Conservation (phyloP, 2,329 filamentous ascomycete genomes). For the Paraphaeosphaeria sporulosa region DNA sequence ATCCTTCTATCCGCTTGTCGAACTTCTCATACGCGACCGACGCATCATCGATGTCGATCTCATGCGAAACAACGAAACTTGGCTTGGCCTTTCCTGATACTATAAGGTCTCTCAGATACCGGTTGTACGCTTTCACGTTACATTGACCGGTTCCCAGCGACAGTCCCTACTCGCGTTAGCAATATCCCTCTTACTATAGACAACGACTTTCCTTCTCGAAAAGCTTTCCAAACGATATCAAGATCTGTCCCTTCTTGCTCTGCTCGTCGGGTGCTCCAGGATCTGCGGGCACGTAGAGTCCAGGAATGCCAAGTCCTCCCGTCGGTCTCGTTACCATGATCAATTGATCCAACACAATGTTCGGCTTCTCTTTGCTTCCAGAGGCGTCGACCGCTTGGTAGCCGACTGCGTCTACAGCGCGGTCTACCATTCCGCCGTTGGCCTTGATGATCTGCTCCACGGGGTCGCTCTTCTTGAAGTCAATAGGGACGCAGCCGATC, state of each 20-base stretch:
- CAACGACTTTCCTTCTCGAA: slow-evolving; percentile 66
- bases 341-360: slow-evolving; percentile 69
- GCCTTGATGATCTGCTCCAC: slow-evolving; percentile 67
- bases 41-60: slow-evolving; percentile 69
- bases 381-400: slow-evolving; percentile 66
- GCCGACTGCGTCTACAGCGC: slow-evolving; percentile 71
- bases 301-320: slow-evolving; percentile 68
- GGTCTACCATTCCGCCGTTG: slow-evolving; percentile 68
- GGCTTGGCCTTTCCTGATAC: slow-evolving; percentile 70
- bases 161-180: slow-evolving; percentile 57
- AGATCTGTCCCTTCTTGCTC: slow-evolving; percentile 68
- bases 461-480: slow-evolving; percentile 67
- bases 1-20: slow-evolving; percentile 70
- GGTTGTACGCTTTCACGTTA: slow-evolving; percentile 73
- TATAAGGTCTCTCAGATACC: slow-evolving; percentile 71
- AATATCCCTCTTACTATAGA: neutral
- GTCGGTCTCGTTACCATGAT: slow-evolving; percentile 69
- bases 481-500: slow-evolving; percentile 68
- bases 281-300: slow-evolving; percentile 62
- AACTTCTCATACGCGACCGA: slow-evolving; percentile 70
- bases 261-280: slow-evolving; percentile 69
- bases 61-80: slow-evolving; percentile 71
- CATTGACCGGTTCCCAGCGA: slow-evolving; percentile 69
- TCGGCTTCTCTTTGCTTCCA: slow-evolving; percentile 67
- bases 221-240: slow-evolving; percentile 71